Base-by-base conservation (phyloP, 352 stramenopile genomes). In the Globisporangium lucens region DNA sequence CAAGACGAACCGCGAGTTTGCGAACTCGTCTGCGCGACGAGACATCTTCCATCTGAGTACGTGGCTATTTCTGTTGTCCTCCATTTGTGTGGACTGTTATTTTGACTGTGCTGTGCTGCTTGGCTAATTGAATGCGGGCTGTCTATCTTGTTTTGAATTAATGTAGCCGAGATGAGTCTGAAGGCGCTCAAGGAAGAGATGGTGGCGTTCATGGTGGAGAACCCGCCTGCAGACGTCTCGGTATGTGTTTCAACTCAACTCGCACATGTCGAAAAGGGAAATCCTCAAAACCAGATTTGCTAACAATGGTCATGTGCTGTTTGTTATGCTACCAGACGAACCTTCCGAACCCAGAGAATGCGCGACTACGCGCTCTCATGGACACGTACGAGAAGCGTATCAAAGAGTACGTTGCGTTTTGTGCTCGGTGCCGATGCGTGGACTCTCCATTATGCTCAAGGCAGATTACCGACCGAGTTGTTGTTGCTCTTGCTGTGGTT, bases 1-100 rank as follows among this genome's bases (percentile, higher is more conserved):
- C 36, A 90, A 87, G 58, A 83, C 83, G 29, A 85, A 80, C 55
- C 85, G 82, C 51, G 82, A 92, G 61, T 92, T 90, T 56, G 75
- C 83, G 22, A 83, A 59, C 3, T 92, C 81, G 15, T 72, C 75
- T 6, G 82, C 80, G 6, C 77, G 82, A 0, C 67, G 68, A 33
- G 84, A 92, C 63, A 89, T 92, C 38, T 77, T 92, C 62, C 74
- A 85, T 51, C 66, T 92, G 35, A 92, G 82, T 85, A 71, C 52
- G 77, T 77, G 17, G 33, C 8, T 22, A 6, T 20, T 55, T n/a
- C 4, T 17, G 17, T 27, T 13, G 17, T 27, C 1, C 8, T 30
- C 5, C 56, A n/a, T 24, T 53, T 33, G 27, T 22, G 13, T 56
- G 27, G 30, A 10, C 38, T n/a, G 13, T 22, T 12, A 3, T 12